Conservation (phyloP, 2,329 filamentous ascomycete genomes). For the Gliomastix tumulicola region DNA sequence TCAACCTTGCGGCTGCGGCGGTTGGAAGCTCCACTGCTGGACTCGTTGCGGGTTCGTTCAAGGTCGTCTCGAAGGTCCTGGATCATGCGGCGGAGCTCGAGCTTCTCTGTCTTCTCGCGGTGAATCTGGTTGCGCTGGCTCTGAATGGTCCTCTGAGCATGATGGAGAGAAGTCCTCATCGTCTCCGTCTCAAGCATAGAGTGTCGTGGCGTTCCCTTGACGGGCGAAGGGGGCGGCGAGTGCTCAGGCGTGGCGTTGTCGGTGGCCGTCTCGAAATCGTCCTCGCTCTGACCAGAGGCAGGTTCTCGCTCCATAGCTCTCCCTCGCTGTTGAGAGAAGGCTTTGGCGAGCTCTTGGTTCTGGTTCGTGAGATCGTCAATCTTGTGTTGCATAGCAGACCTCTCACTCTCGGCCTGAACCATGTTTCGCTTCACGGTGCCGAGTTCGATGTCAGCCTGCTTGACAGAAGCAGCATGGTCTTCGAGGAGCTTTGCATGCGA, state of each 20-base stretch:
- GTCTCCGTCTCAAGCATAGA: conserved; percentile 93
- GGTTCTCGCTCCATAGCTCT: conserved; percentile 59
- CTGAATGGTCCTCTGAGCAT: conserved; percentile 95
- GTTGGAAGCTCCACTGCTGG: conserved; percentile 32
- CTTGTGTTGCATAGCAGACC: conserved; percentile 70
- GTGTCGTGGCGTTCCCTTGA: conserved; percentile 87
- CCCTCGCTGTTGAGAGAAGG: conserved; percentile 67
- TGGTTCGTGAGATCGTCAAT: conserved; percentile 82
- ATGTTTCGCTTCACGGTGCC: conserved; percentile 77
- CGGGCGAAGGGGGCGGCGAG: conserved; percentile 82
- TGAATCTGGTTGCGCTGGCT: conserved; percentile 92
- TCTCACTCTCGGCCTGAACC: conserved; percentile 71
- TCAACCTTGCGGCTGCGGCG: conserved; percentile 59
- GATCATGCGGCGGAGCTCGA: conserved; percentile 89
- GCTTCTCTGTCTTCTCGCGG: conserved; percentile 96
- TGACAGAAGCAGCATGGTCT: conserved; percentile 69
- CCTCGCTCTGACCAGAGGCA: conserved; percentile 50
- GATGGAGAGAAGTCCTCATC: conserved; percentile 84
- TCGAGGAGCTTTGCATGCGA: conserved; percentile 72
- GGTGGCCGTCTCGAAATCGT: conserved; percentile 56
- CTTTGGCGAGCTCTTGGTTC: conserved; percentile 85
- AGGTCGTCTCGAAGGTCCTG: conserved; percentile 93
- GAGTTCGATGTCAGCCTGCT: conserved; percentile 84
- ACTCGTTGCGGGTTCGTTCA: conserved; percentile 59
- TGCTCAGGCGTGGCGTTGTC: conserved; percentile 77